Conservation (phyloP, 495 filamentous ascomycete genomes). For the Chaetomium cochliodes region DNA sequence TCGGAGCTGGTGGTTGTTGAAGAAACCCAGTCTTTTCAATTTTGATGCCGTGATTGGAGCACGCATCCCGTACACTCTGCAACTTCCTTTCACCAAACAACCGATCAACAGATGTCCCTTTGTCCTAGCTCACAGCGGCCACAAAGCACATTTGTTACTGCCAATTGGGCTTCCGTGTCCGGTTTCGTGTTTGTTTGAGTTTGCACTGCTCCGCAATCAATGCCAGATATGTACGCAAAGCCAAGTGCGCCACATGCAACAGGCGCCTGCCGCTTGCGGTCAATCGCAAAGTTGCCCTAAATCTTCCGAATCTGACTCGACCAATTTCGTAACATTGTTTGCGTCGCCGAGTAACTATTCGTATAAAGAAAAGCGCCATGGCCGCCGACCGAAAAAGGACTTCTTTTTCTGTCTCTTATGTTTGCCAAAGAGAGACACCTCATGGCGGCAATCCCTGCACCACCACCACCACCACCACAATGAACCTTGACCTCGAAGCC, state of each 20-base stretch:
- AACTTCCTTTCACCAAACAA: background rate
- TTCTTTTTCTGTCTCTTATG: background rate
- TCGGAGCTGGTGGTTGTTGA: background rate
- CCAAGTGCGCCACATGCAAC: constrained; percentile 2
- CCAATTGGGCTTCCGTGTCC: background rate
- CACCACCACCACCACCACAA: background rate
- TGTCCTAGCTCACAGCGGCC: background rate
- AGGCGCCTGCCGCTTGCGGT: constrained; percentile 12
- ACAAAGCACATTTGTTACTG: background rate
- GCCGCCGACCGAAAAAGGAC: constrained; percentile 4
- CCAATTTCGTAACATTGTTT: background rate
- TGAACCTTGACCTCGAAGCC: background rate
- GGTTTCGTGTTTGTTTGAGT: background rate
- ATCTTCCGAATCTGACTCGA: background rate
- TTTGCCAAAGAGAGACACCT: background rate
- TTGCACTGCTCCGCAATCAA: constrained; percentile 9
- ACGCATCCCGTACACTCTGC: background rate
- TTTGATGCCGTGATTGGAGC: background rate
- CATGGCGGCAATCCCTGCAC: background rate
- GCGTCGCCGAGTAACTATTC: too few relatives aligned
- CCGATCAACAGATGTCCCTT: background rate
- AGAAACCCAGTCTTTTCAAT: background rate
- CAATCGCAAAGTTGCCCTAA: background rate
- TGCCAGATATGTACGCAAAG: background rate
- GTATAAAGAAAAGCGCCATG: constrained; percentile 4